Evolutionary conservation across 768 basidiomycete species (phyloP), one percentile per base, ranked within the genome.

Genomic region (Rhodosporidiobolus sp.): DNA sequence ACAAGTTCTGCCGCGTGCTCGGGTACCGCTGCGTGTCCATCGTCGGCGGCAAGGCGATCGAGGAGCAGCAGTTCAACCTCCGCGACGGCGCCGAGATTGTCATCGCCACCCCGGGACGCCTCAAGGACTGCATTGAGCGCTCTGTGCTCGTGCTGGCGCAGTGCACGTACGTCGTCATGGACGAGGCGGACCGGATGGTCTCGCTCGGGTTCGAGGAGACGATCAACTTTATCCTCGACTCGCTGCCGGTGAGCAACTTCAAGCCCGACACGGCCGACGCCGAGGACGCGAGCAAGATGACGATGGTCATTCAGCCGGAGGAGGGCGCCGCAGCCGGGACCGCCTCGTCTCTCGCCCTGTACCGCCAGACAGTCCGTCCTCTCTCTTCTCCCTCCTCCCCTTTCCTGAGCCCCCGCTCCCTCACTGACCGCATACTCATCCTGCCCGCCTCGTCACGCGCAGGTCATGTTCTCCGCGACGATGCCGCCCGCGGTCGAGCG

Each of bases 101-200:
- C 79, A 97, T 99, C 72, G 96, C 96, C 34, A 98, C 96, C 0
- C 96, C 96, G 19, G 96, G 96, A 83, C 94, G 96, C 82, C 85
- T 99, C 26, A 96, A 96, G 82, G 96, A 98, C 80, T 92, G 97
- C 66, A 89, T 99, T 71, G 95, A 99, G 82, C 88, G 94, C 30
- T 91, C 90, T 80, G 92, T 98, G 57, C 85, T 99, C 54, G 96
- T 99, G 28, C 86, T 99, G 55, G 90, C 91, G 12, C 96, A 99
- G 81, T 98, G 96, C 81, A 92, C 92, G 4, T 98, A 99, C 79
- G 89, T 99, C 70, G 95, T 99, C 76, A 96, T 99, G 96, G 96
- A 99, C 81, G 96, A 99, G 84, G 96, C 96, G 24, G 96, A 99
- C 81, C 87, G 96, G 63, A 98, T 99, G 96, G 94, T 99, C 72